These are phyloP conservation scores for Ilyonectria mors-panacis DNA, from an alignment of 2,329 filamentous ascomycete genomes.

Conservation along the genomic window DNA sequence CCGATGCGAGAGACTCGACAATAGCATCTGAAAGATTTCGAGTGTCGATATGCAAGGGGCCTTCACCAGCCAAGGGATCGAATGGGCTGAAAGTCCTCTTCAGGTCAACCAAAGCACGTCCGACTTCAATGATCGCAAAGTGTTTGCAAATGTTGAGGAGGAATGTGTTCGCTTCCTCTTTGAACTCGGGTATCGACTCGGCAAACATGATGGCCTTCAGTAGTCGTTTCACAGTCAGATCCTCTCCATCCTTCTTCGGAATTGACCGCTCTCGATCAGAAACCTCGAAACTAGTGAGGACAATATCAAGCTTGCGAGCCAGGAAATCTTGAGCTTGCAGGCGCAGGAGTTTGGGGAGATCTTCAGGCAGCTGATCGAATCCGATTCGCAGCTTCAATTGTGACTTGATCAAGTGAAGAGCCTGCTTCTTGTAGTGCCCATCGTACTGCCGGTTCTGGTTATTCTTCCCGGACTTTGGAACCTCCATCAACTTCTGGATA, in stretches of 20 bases:
- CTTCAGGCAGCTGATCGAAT: constrained; percentile 88
- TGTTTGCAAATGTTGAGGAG: constrained; percentile 88
- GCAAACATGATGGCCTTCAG: constrained; percentile 92
- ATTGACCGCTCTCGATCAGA: constrained; percentile 88
- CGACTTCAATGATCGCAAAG: constrained; percentile 91
- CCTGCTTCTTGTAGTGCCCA: constrained; percentile 92
- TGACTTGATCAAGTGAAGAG: constrained; percentile 87
- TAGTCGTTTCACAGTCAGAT: constrained; percentile 85
- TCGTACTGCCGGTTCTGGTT: constrained; percentile 76
- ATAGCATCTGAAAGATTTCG: constrained; percentile 90
- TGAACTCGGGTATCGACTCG: constrained; percentile 84
- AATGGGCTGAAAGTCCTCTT: constrained; percentile 86
- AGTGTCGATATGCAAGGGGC: constrained; percentile 88
- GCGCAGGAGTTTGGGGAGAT: constrained; percentile 86
- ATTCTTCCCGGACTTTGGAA: constrained; percentile 73
- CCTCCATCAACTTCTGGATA: constrained; percentile 88
- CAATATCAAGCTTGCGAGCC: constrained; percentile 78
- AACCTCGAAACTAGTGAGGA: constrained; percentile 78
- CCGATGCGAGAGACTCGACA: constrained; percentile 90
- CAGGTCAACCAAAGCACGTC: constrained; percentile 83
- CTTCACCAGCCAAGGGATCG: constrained; percentile 88
- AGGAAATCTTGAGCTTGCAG: constrained; percentile 91
- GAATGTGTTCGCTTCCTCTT: constrained; percentile 81
- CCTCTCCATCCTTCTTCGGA: constrained; percentile 88
- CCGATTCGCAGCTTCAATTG: constrained; percentile 94